phyloP scores from a whole-genome alignment of 2,329 filamentous ascomycete species.

The Aquanectria penicillioides region DNA sequence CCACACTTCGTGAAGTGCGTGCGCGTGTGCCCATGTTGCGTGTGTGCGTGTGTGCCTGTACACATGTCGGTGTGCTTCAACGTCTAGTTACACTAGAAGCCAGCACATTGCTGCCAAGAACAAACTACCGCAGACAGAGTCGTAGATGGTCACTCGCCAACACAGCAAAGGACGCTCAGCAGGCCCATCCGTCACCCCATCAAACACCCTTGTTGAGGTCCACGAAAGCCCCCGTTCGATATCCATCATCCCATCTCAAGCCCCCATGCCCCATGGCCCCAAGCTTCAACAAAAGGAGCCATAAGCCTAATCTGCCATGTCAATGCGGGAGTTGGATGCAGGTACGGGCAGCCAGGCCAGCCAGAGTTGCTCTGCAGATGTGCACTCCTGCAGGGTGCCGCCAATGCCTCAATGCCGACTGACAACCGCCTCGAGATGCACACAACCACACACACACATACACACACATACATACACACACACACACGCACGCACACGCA shows the following conservation, averaged over 20 bases:
- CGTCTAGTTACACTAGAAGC: conserved; percentile 6
- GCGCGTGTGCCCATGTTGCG: too few relatives aligned
- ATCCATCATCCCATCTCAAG: conserved; percentile 15
- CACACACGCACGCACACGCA: neutral
- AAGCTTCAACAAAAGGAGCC: conserved; percentile 12
- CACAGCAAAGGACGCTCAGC: neutral
- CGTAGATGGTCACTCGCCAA: neutral
- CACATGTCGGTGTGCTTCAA: conserved; percentile 6
- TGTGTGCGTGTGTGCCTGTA: neutral
- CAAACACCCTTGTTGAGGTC: neutral
- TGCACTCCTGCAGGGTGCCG: neutral
- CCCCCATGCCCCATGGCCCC: neutral
- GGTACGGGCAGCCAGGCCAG: neutral
- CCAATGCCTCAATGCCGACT: neutral
- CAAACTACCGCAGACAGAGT: conserved; percentile 2
- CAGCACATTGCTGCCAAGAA: conserved; percentile 9
- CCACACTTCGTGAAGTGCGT: neutral
- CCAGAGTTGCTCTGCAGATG: neutral
- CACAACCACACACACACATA: too few relatives aligned
- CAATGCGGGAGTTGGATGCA: conserved; percentile 19
- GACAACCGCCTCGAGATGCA: too few relatives aligned
- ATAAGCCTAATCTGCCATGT: conserved; percentile 16
- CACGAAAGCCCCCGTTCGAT: neutral
- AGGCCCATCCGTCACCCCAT: neutral
- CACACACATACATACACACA: too few relatives aligned